phyloP scores from a whole-genome alignment of 2,329 filamentous ascomycete genomes.

The Colletotrichum kahawae region DNA sequence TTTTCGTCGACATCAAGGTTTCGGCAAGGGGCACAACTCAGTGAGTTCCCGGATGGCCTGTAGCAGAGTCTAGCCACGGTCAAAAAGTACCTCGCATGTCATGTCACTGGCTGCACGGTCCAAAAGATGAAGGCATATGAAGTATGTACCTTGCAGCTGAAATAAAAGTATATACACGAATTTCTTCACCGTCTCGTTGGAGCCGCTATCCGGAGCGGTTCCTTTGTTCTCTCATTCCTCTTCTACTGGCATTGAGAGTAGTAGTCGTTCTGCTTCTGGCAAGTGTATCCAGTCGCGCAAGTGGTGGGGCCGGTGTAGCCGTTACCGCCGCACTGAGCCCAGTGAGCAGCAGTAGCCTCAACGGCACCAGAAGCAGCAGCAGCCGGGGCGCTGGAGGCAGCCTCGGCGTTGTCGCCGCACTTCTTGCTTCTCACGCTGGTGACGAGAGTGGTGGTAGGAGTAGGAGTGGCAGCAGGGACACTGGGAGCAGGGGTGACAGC shows the following conservation, averaged over 20 bases:
- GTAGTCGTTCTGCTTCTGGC: slow-evolving; percentile 41
- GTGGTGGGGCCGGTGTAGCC: slow-evolving; percentile 39
- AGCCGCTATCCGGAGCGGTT: neutral
- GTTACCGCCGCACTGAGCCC: slow-evolving; percentile 42
- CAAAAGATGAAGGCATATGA: neutral
- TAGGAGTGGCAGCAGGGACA: neutral
- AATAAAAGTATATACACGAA: slow-evolving; percentile 16
- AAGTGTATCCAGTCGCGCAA: slow-evolving; percentile 39
- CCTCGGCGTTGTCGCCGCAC: neutral
- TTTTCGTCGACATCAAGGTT: neutral
- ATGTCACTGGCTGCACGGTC: neutral
- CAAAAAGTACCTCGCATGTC: neutral
- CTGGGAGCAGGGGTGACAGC: neutral
- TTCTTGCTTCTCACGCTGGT: slow-evolving; percentile 14
- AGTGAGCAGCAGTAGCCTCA: slow-evolving; percentile 28
- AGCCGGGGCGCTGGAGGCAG: neutral
- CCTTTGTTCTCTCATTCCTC: neutral
- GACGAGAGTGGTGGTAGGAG: neutral
- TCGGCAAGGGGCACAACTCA: neutral
- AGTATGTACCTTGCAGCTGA: neutral
- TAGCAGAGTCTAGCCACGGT: neutral
- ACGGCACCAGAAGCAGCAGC: slow-evolving; percentile 15
- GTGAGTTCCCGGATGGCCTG: neutral
- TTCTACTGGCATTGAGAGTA: slow-evolving; percentile 46
- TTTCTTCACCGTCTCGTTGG: neutral